These are phyloP conservation scores for Inga leiocalycina DNA, from an alignment of 306 rosid species.

Conservation along the genomic window DNA sequence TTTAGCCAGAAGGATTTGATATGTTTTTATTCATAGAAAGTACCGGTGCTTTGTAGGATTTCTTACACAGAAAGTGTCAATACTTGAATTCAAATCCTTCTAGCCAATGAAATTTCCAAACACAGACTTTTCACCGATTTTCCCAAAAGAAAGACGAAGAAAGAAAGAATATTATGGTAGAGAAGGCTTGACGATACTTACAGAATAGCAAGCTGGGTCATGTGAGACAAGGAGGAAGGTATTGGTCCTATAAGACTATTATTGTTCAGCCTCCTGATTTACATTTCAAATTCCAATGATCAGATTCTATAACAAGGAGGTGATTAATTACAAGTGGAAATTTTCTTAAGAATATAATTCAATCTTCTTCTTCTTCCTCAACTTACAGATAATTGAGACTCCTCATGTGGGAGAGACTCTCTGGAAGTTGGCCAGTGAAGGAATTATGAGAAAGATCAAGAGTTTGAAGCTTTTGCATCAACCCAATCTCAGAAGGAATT, in stretches of 20 bases:
- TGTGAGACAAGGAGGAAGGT: slow-evolving; percentile 82
- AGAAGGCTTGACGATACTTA: slow-evolving; percentile 46
- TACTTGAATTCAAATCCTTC: too few relatives aligned
- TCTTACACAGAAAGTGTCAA: too few relatives aligned
- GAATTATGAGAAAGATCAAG: slow-evolving; percentile 87
- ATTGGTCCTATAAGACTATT: slow-evolving; percentile 76
- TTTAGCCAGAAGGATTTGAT: too few relatives aligned
- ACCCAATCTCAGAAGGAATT: slow-evolving; percentile 79
- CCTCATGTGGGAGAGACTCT: slow-evolving; percentile 60
- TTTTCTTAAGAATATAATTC: not conserved
- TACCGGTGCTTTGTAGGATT: too few relatives aligned
- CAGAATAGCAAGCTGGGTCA: slow-evolving; percentile 77
- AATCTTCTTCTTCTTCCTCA: not conserved
- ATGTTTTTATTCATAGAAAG: too few relatives aligned
- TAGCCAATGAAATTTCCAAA: not conserved
- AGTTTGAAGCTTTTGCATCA: slow-evolving; percentile 72
- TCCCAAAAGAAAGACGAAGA: not conserved
- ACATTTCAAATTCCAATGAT: slow-evolving; percentile 42
- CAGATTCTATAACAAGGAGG: slow-evolving; percentile 9
- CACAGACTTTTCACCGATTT: too few relatives aligned
- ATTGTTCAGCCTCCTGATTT: slow-evolving; percentile 77
- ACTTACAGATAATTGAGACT: slow-evolving; percentile 86
- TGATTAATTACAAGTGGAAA: not conserved
- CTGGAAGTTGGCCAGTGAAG: slow-evolving; percentile 77
- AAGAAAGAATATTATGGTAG: not conserved